Percentiles rank a stretch among this genome's conserved stretches.
Evolutionary conservation across 495 filamentous ascomycete genomes (phyloP).

Genomic region (Hypoxylon perforatum): DNA sequence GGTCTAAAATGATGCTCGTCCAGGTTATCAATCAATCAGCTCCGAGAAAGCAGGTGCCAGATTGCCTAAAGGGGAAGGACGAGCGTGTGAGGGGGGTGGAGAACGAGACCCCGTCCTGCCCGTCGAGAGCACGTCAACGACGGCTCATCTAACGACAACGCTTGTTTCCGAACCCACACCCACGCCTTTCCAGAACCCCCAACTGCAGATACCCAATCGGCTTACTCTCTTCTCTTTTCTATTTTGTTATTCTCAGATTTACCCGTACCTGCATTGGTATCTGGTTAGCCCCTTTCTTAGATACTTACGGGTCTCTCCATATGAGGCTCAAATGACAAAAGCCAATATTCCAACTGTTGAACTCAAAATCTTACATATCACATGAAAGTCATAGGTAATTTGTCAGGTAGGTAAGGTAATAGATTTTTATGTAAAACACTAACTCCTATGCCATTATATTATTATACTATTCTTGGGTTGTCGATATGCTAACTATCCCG

Average conservation of each 20-base stretch:
- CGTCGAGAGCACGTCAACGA: constrained; percentile 36
- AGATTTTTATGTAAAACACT: neutral
- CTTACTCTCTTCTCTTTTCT: neutral
- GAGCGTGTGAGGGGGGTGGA: constrained; percentile 6
- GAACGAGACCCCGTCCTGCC: neutral
- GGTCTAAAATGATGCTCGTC: neutral
- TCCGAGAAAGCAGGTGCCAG: neutral
- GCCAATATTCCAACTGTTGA: neutral
- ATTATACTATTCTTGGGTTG: constrained; percentile 19
- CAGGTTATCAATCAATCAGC: constrained; percentile 13
- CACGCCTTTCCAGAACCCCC: neutral
- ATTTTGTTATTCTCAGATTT: constrained; percentile 12
- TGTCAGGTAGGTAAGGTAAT: too few relatives aligned
- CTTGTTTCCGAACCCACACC: neutral
- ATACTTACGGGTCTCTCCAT: constrained; percentile 28
- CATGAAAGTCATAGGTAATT: neutral
- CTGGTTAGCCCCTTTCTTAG: neutral
- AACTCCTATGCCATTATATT: constrained; percentile 24
- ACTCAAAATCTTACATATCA: neutral
- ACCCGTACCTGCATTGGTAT: constrained; percentile 18
- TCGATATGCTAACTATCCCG: constrained; percentile 19
- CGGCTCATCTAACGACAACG: constrained; percentile 27
- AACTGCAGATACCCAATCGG: constrained; percentile 14
- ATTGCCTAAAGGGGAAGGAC: constrained; percentile 21
- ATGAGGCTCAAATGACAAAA: constrained; percentile 28